Conservation (phyloP, 2,329 filamentous ascomycete species). For the Aspergillus unguis region DNA sequence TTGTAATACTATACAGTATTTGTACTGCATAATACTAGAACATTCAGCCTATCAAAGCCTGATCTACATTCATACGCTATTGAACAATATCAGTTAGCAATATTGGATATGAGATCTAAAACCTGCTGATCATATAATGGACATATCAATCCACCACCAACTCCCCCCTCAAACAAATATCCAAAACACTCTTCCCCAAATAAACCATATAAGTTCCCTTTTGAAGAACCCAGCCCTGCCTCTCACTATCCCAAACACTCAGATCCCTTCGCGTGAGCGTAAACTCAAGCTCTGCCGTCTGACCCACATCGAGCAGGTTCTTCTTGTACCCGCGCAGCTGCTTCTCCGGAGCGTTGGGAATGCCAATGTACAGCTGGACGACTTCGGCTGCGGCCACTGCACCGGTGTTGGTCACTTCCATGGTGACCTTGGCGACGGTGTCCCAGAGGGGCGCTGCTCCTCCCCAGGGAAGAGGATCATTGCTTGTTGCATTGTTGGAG, state of each 20-base stretch:
- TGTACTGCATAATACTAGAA: too few species aligned
- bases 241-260: neutral
- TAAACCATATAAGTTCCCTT: neutral
- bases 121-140: too few species aligned
- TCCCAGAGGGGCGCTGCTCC: neutral
- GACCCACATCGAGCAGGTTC: neutral
- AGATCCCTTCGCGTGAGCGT: neutral
- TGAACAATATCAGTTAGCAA: too few species aligned
- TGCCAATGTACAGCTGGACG: slow-evolving; percentile 54
- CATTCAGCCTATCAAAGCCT: too few species aligned
- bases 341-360: slow-evolving; percentile 17
- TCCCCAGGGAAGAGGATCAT: too few species aligned
- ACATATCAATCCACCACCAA: neutral
- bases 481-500: too few species aligned
- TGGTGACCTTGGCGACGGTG: neutral
- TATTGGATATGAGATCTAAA: too few species aligned
- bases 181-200: neutral
- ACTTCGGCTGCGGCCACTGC: slow-evolving; percentile 48
- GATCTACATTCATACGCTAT: too few species aligned
- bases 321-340: neutral
- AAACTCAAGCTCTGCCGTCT: neutral
- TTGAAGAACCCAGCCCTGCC: neutral
- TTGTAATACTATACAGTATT: too few species aligned
- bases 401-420: slow-evolving; percentile 36
- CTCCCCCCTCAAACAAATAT: neutral